A percentile compares a stretch with the other conserved stretches of the same genome.
Conservation (phyloP, 305 asterid genomes). For the Euphrasia arctica region DNA sequence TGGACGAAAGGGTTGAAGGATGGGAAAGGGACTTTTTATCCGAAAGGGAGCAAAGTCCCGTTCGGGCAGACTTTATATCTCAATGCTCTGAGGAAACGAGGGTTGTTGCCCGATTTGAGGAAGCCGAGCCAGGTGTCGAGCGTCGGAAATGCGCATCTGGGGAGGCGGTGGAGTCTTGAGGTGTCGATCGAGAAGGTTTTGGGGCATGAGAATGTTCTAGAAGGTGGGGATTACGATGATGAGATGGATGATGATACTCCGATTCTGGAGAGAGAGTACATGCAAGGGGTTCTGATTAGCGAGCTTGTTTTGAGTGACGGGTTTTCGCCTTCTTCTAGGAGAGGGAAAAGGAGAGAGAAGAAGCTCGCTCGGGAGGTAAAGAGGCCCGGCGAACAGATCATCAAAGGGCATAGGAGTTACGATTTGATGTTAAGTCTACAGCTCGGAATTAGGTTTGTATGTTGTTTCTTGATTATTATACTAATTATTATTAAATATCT, state of each 20-base stretch:
- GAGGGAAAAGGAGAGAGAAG: conserved; percentile 54
- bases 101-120: conserved; percentile 58
- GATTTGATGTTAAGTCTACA: conserved; percentile 86
- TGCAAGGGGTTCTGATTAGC: conserved; percentile 73
- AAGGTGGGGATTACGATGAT: conserved; percentile 16
- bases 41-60: conserved; percentile 53
- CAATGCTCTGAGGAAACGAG: conserved; percentile 59
- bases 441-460: conserved; percentile 73
- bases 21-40: conserved; percentile 76
- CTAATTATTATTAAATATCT: too few relatives aligned
- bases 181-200: conserved; percentile 60
- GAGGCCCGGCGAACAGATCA: conserved; percentile 66
- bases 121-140: conserved; percentile 44
- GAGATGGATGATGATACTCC: conserved; percentile 30
- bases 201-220: conserved; percentile 33
- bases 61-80: conserved; percentile 52
- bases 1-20: conserved; percentile 73
- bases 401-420: conserved; percentile 81
- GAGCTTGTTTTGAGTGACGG: conserved; percentile 52
- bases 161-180: conserved; percentile 75
- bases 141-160: conserved; percentile 37
- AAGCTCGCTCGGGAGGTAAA: conserved; percentile 54
- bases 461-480: background rate
- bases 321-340: conserved; percentile 52
- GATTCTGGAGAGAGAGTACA: conserved; percentile 67